phyloP scores from a whole-genome alignment of 352 stramenopile species.

The Globisporangium takayamanum region DNA sequence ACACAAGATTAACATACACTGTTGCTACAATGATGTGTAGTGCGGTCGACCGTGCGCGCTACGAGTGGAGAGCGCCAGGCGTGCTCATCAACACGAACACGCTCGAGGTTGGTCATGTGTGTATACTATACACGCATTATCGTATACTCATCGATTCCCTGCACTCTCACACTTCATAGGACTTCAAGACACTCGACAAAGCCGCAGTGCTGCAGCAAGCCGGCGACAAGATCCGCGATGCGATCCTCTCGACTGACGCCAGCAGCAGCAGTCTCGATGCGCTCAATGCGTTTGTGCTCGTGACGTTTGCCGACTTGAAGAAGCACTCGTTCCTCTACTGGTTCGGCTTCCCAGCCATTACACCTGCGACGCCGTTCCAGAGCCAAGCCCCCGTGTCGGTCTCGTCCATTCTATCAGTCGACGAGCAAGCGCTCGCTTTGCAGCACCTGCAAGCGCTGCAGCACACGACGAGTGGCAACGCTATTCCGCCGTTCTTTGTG shows the following conservation, averaged over 20 bases:
- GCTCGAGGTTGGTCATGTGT: constrained; percentile 46
- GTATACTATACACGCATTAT: background rate
- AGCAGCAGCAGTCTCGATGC: constrained; percentile 23
- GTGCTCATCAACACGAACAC: constrained; percentile 84
- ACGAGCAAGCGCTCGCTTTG: constrained; percentile 35
- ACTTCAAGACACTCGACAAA: constrained; percentile 87
- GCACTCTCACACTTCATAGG: constrained; percentile 20
- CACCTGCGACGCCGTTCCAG: constrained; percentile 29
- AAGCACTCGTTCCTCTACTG: constrained; percentile 92
- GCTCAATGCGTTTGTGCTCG: constrained; percentile 83
- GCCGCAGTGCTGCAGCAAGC: constrained; percentile 43
- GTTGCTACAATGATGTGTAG: constrained; percentile 6
- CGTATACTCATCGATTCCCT: background rate
- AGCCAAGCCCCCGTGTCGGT: constrained; percentile 22
- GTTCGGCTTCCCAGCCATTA: constrained; percentile 88
- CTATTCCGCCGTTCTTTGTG: constrained; percentile 63
- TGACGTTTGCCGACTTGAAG: constrained; percentile 92
- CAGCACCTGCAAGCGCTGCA: constrained; percentile 40
- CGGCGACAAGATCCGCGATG: constrained; percentile 30
- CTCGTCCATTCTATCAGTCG: constrained; percentile 22
- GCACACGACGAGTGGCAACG: constrained; percentile 14
- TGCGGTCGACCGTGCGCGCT: constrained; percentile 43
- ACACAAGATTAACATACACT: too few relatives aligned
- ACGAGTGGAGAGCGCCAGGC: constrained; percentile 73
- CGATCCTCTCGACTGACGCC: constrained; percentile 15